Conservation (phyloP, 73 alveolate genomes). For the Paramecium sexaurelia region DNA sequence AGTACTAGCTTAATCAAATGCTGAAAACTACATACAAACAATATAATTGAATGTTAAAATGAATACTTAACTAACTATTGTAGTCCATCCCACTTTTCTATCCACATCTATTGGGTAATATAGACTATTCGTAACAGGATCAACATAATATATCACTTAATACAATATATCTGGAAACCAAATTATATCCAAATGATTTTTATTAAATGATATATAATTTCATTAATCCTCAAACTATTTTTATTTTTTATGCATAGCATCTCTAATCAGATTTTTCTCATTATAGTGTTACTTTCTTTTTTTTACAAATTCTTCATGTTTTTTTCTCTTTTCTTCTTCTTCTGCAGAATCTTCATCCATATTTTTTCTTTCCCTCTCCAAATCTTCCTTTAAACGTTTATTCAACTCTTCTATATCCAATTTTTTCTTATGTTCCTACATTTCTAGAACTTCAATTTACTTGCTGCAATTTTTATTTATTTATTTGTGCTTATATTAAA, state of each 20-base stretch:
- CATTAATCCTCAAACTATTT: not conserved
- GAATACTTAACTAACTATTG: not conserved
- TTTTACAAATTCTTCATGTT: conserved; percentile 48
- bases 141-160: conserved; percentile 2
- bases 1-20: conserved; percentile 17
- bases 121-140: conserved; percentile 50
- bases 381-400: conserved; percentile 1
- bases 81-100: not conserved
- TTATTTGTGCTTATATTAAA: conserved; percentile 8
- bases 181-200: not conserved
- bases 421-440: not conserved
- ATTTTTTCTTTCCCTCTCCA: conserved; percentile 47
- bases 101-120: not conserved
- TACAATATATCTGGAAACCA: conserved; percentile 50
- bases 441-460: not conserved
- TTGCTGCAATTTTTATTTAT: conserved; percentile 8
- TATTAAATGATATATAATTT: not conserved
- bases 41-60: not conserved
- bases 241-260: not conserved
- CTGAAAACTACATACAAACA: not conserved
- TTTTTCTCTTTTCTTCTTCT: conserved; percentile 39
- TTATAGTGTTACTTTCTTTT: conserved; percentile 50
- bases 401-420: conserved; percentile 2
- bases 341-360: conserved; percentile 28
- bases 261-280: not conserved